Evolutionary conservation across 768 basidiomycete genomes (phyloP).

Genomic region (Galerina marginata): DNA sequence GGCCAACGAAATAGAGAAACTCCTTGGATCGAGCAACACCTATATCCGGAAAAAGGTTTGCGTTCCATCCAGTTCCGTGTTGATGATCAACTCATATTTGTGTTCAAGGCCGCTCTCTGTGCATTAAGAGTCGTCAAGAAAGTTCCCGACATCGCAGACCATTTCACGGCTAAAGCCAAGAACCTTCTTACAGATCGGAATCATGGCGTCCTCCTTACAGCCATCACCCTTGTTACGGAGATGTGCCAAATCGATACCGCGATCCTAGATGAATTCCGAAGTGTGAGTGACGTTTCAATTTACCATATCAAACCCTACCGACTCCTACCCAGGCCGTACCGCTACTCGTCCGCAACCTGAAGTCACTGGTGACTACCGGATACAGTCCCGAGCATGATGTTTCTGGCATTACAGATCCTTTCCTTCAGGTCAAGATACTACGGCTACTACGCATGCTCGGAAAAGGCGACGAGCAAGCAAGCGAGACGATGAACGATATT

Average conservation of each 20-base stretch:
- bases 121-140: slow-evolving; percentile 93
- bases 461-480: slow-evolving; percentile 81
- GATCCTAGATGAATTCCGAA: slow-evolving; percentile 86
- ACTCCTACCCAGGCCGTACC: slow-evolving; percentile 73
- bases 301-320: slow-evolving; percentile 9
- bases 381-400: slow-evolving; percentile 99
- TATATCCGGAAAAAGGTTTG: slow-evolving; percentile 98
- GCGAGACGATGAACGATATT: slow-evolving; percentile 98
- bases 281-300: slow-evolving; percentile 54
- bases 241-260: slow-evolving; percentile 84
- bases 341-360: slow-evolving; percentile 91
- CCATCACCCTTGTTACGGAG: slow-evolving; percentile 93
- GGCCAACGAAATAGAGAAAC: slow-evolving; percentile 96
- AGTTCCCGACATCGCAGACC: slow-evolving; percentile 94
- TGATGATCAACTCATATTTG: slow-evolving; percentile 12
- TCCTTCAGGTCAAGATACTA: slow-evolving; percentile 92
- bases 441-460: slow-evolving; percentile 90
- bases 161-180: slow-evolving; percentile 88
- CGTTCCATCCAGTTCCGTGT: background rate
- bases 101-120: slow-evolving; percentile 85
- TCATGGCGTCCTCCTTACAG: slow-evolving; percentile 93
- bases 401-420: slow-evolving; percentile 98
- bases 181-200: slow-evolving; percentile 93
- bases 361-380: slow-evolving; percentile 92
- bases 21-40: slow-evolving; percentile 95